Base-by-base conservation (phyloP, 1,284 basidiomycete species). In the Fomitopsis pinicola region DNA sequence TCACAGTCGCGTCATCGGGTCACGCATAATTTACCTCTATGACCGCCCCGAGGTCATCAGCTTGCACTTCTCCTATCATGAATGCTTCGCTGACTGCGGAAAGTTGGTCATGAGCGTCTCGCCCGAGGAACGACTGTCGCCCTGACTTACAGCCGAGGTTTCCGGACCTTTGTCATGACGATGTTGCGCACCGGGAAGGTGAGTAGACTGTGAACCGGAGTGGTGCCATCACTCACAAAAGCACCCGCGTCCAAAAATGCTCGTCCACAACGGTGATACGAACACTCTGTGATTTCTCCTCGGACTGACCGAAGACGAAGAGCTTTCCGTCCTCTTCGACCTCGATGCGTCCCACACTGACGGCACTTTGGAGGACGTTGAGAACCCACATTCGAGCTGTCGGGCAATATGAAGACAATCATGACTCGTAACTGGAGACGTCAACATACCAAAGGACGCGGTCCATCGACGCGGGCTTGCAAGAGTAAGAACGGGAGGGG, bases 31-130 rank as follows among this genome's bases (percentile, higher is more conserved):
- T 33, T 33, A 92, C 92, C 72, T 91, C 84, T 85, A 95, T 94
- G 59, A 88, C 81, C 33, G 82, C 80, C 68, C 86, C 87, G 61
- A 96, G 82, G 69, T 87, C 84, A 62, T 83, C 83, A 5, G 90
- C 85, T 70, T 92, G 80, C 52, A 94, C 81, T 63, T 94, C 90
- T 56, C 90, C 90, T 68, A 88, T 80, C 88, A 94, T 94, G 77
- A 90, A 94, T 1, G 92, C 90, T 80, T 97, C 94, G 70, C 91
- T 91, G 76, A 97, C 89, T 90, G 72, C 38, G 38, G 38, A 40
- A 40, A 42, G 40, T 19, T 35, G 19, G n/a, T 30, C 42, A 46
- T 59, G 45, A 14, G 26, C 45, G 45, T 48, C 12, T 28, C 19
- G 45, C 38, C 59, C 42, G 42, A 59, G 22, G 45, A 15, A 38